These are phyloP conservation scores for Bothriochloa decipiens DNA, from an alignment of 176 grass and related monocot genomes.

Conservation along the genomic window DNA sequence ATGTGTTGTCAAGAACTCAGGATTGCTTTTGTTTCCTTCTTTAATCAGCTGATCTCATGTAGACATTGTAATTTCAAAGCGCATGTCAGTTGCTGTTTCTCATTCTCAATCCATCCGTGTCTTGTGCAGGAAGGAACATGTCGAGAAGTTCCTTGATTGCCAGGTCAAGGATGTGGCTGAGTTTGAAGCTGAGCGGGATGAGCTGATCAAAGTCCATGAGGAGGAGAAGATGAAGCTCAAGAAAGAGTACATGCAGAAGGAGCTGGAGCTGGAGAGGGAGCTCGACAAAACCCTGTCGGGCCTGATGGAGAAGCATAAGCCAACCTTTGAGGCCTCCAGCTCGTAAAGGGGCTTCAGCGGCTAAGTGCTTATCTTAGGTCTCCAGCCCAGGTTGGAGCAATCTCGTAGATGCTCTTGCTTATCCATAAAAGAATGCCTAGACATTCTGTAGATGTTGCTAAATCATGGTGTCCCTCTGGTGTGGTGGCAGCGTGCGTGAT, in stretches of 20 bases:
- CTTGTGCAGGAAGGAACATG: constrained; percentile 64
- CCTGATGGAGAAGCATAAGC: constrained; percentile 78
- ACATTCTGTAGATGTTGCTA: background rate
- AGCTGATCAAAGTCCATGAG: constrained; percentile 55
- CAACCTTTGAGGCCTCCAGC: constrained; percentile 58
- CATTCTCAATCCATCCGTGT: background rate
- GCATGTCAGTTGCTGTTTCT: background rate
- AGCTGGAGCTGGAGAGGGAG: constrained; percentile 61
- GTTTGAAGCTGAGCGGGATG: constrained; percentile 59
- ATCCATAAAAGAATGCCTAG: background rate
- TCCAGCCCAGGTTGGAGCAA: background rate
- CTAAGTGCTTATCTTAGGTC: background rate
- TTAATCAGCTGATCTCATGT: background rate
- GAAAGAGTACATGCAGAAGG: constrained; percentile 65
- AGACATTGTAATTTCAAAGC: background rate
- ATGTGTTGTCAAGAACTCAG: background rate
- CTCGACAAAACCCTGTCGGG: constrained; percentile 49
- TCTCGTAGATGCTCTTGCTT: background rate
- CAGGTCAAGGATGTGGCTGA: constrained; percentile 66
- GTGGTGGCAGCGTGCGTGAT: background rate
- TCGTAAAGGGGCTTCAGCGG: constrained; percentile 17
- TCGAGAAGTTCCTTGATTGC: constrained; percentile 60
- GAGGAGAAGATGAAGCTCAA: constrained; percentile 58
- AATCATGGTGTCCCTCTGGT: background rate
- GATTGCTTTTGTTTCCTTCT: background rate